A percentile compares a stretch with the other conserved stretches of the same genome.
Conservation (phyloP, 345 rosid species). For the Arabidopsis arenosa region DNA sequence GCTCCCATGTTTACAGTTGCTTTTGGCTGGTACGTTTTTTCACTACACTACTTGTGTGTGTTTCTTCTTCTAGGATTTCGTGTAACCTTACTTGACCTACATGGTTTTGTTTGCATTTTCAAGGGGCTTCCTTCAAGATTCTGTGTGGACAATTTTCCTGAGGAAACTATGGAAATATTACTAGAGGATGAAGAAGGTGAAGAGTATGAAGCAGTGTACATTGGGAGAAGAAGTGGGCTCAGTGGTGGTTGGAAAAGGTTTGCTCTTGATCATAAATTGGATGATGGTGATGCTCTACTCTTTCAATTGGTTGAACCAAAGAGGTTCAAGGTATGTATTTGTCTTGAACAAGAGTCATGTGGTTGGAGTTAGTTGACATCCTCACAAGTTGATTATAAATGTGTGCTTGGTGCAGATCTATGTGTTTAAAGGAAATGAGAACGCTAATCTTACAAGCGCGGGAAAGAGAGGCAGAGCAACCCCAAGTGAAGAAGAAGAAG, state of each 20-base stretch:
- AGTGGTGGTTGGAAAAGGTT: slow-evolving; percentile 87
- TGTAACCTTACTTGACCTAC: background rate
- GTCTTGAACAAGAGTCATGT: background rate
- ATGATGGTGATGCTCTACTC: slow-evolving; percentile 69
- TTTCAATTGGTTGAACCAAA: slow-evolving; percentile 59
- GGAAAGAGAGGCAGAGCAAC: background rate
- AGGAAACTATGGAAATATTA: slow-evolving; percentile 50
- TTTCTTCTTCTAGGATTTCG: background rate
- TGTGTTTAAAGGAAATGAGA: slow-evolving; percentile 30
- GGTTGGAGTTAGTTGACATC: background rate
- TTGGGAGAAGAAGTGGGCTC: slow-evolving; percentile 58
- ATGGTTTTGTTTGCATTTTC: background rate
- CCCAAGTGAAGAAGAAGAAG: slow-evolving; percentile 4
- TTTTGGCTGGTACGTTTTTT: slow-evolving; percentile 68
- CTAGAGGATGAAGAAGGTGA: slow-evolving; percentile 55
- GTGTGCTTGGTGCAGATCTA: slow-evolving; percentile 21
- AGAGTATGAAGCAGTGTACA: slow-evolving; percentile 55
- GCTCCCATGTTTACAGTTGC: slow-evolving; percentile 77
- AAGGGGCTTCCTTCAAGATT: slow-evolving; percentile 65
- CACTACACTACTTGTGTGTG: background rate
- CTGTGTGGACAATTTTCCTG: slow-evolving; percentile 56
- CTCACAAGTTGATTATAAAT: background rate
- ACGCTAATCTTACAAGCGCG: background rate
- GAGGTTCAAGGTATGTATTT: slow-evolving; percentile 55
- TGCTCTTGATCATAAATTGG: slow-evolving; percentile 65